Evolutionary conservation across 2,329 filamentous ascomycete species (phyloP), one percentile per base, ranked within the genome.

Genomic region (Alternaria sp.): DNA sequence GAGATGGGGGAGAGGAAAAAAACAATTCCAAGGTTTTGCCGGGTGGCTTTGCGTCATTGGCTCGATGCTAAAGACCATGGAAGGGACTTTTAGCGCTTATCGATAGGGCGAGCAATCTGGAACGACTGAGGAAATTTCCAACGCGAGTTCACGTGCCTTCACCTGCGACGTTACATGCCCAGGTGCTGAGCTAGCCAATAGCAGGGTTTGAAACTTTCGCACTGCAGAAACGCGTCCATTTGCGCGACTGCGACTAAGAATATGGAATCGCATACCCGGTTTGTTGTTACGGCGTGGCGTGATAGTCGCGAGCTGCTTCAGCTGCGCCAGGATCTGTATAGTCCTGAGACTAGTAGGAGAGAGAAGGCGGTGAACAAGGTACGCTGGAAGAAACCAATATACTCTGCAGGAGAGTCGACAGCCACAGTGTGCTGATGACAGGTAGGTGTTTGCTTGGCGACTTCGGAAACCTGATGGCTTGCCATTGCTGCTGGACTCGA

Each of bases 401-500:
- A 23, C 32, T 36, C 32, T 36, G 15, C 32, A 36, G 32, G 7
- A 36, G 32, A 36, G 32, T 49, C 36, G 30, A 23, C 45, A 26
- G 46, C 32, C 23, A 50, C 40, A 51, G 26, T 56, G 50, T 65
- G 66, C 68, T 72, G 65, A 75, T 69, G 57, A 57, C 26, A 62
- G 61, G 50, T 69, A 79, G 77, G 66, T 79, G 17, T 64, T 75
- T 50, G 76, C 77, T 46, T 80, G 77, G 77, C 67, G 74, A 49
- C 51, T 67, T 21, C 69, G 77, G 19, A 74, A 75, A 54, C 59
- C 66, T n/a, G 74, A 77, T 43, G 66, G 66, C 15, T 59, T 93
- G 65, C 92, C 92, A 58, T 90, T 95, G 81, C 85, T 93, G 79
- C 87, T 95, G 57, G 92, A 95, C 80, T 91, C 90, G 36, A 94